These are phyloP conservation scores for Cryptococcus sp. DNA, from an alignment of 1,284 basidiomycete genomes.

Conservation along the genomic window DNA sequence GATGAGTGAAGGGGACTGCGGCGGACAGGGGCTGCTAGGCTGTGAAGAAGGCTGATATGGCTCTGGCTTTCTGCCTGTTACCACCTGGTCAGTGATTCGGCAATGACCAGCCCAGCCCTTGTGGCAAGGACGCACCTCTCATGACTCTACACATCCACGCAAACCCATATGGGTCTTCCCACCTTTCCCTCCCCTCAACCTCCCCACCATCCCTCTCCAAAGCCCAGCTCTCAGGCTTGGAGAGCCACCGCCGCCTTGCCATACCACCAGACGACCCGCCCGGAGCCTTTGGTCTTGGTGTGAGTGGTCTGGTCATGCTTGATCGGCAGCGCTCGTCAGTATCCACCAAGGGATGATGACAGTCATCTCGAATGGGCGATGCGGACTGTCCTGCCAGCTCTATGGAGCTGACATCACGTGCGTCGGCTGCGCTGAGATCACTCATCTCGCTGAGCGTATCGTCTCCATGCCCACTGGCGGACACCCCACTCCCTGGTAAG, in stretches of 20 bases:
- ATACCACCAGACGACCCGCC: background rate
- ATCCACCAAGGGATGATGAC: background rate
- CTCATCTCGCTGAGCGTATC: no score
- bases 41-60: slow-evolving; percentile 4
- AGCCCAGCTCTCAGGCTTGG: no score
- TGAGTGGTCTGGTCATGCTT: background rate
- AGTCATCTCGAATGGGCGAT: background rate
- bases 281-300: background rate
- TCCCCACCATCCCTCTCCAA: background rate
- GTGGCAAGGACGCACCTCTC: slow-evolving; percentile 1
- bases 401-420: no score
- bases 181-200: background rate
- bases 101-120: background rate
- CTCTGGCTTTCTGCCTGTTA: slow-evolving; percentile 5
- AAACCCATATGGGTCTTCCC: slow-evolving; percentile 10
- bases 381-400: background rate
- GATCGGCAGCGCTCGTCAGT: background rate
- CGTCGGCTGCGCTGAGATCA: no score
- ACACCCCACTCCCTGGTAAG: no score
- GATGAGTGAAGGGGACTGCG: slow-evolving; percentile 8
- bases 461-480: no score
- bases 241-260: no score
- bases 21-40: background rate
- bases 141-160: slow-evolving; percentile 1
- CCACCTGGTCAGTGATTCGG: background rate